Evolutionary conservation across 306 rosid genomes (phyloP).

Genomic region (Lathyrus aphaca): DNA sequence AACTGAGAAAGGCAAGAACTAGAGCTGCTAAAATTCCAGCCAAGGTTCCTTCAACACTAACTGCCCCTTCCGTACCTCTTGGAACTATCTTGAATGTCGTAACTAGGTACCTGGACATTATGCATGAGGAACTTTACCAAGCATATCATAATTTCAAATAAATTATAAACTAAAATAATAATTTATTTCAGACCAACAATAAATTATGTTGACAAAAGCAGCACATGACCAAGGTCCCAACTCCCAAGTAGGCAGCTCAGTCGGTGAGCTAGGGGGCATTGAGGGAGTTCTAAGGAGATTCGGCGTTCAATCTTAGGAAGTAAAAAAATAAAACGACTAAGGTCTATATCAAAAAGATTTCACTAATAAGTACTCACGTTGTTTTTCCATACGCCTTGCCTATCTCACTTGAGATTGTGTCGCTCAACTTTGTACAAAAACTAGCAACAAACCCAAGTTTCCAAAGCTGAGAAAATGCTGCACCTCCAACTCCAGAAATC

Average conservation of each 20-base stretch:
- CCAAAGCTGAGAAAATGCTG: constrained; percentile 69
- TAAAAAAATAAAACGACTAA: not conserved
- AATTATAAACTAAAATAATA: constrained; percentile 12
- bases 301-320: not conserved
- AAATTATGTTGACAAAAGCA: constrained; percentile 15
- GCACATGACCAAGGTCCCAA: not conserved
- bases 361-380: constrained; percentile 71
- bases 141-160: constrained; percentile 8
- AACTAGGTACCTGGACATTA: constrained; percentile 75
- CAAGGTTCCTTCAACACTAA: constrained; percentile 90
- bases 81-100: constrained; percentile 91
- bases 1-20: constrained; percentile 68
- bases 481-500: constrained; percentile 72
- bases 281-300: not conserved
- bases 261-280: not conserved
- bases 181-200: constrained; percentile 19
- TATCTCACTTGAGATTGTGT: constrained; percentile 96
- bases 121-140: constrained; percentile 5
- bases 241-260: not conserved
- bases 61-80: constrained; percentile 98
- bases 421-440: constrained; percentile 94
- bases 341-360: constrained; percentile 8
- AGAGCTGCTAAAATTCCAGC: constrained; percentile 88
- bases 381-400: constrained; percentile 95
- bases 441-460: constrained; percentile 93